Base-by-base conservation (phyloP, 2,329 filamentous ascomycete genomes). In the Calycina herbarum region DNA sequence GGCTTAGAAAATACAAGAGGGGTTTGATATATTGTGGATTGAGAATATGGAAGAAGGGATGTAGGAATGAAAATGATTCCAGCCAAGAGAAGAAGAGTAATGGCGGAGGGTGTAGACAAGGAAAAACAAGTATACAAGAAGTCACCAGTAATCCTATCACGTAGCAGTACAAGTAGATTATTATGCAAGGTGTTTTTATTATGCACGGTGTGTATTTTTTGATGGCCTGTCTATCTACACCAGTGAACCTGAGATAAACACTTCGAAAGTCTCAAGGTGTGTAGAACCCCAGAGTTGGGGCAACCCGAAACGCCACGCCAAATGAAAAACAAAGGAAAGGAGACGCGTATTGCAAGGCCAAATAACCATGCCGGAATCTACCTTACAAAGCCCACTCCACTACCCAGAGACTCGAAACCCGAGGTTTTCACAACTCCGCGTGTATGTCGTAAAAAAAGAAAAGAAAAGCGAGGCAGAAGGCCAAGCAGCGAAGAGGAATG, bases 251-350 rank as follows among this genome's bases (percentile, higher is more conserved):
- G 17, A n/a, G 56, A 57, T 33, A 13, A 29, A 17, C 27, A 17
- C 58, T 58, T 66, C 54, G 11, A 31, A 54, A 54, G 10, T 13
- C 20, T 27, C 7, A 54, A 54, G 48, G 27, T 54, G 10, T 54
- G 56, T 57, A 57, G 56, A 35, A 10, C 56, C 56, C 56, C 8
- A 33, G 27, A 29, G 13, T 33, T 29, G 13, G 56, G 29, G 27
- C 31, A 57, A 57, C 27, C 56, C 56, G 56, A 33, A 57, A 57
- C 56, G 56, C 56, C 56, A 57, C 35, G 56, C 56, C 56, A 57
- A 35, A 35, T 62, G 29, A 27, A 66, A 56, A 45, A 60, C 59
- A 64, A 17, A 51, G 58, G 65, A 59, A 64, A 35, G 24, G 27
- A 54, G 20, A 51, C n/a, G 2, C 45, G 1, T 51, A 51, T 8